Conservation (phyloP, 306 rosid species). For the Prosopis cineraria region DNA sequence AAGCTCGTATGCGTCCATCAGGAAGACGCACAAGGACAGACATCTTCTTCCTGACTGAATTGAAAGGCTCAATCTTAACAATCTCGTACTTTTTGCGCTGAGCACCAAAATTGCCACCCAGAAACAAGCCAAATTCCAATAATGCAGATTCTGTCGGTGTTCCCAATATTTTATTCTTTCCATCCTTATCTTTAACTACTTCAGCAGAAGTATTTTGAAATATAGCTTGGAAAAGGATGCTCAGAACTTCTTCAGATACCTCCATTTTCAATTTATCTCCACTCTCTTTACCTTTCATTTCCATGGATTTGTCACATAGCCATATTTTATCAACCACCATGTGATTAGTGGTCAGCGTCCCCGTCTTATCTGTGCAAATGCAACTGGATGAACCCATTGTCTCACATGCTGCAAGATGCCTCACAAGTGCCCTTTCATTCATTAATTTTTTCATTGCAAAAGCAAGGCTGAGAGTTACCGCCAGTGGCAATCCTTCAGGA, state of each 20-base stretch:
- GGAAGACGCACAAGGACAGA: slow-evolving; percentile 81
- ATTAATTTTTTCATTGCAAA: slow-evolving; percentile 96
- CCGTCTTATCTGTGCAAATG: slow-evolving; percentile 98
- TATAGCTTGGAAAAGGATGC: slow-evolving; percentile 68
- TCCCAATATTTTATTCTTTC: slow-evolving; percentile 68
- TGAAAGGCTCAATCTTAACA: slow-evolving; percentile 85
- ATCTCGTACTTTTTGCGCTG: slow-evolving; percentile 53
- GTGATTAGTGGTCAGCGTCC: slow-evolving; percentile 89
- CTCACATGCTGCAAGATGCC: slow-evolving; percentile 97
- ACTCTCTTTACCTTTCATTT: slow-evolving; percentile 53
- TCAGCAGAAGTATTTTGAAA: slow-evolving; percentile 84
- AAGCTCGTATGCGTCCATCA: slow-evolving; percentile 61
- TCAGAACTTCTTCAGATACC: slow-evolving; percentile 52
- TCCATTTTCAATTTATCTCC: slow-evolving; percentile 49
- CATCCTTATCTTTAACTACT: slow-evolving; percentile 67
- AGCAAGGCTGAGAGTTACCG: slow-evolving; percentile 98
- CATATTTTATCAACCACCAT: slow-evolving; percentile 81
- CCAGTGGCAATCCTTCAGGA: slow-evolving; percentile 97
- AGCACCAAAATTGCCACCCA: slow-evolving; percentile 69
- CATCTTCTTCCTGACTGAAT: slow-evolving; percentile 92
- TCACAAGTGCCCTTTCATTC: slow-evolving; percentile 87
- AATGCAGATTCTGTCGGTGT: slow-evolving; percentile 93
- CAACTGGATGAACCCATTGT: slow-evolving; percentile 97
- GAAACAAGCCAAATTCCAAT: slow-evolving; percentile 72
- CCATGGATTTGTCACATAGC: slow-evolving; percentile 56